Conservation (phyloP, 2,329 filamentous ascomycete genomes). For the Venturia effusa region DNA sequence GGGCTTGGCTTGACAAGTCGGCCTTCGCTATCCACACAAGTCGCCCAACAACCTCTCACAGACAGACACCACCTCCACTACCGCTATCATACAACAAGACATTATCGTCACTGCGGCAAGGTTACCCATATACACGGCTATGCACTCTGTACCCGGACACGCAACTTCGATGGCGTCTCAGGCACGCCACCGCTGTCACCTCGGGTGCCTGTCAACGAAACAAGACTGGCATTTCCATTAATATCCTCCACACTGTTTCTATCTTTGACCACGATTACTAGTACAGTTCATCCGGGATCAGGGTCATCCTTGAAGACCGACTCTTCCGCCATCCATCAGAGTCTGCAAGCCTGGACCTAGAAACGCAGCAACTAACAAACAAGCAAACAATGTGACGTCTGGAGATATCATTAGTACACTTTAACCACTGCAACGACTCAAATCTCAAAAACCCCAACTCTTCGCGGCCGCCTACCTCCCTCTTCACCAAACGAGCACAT, state of each 20-base stretch:
- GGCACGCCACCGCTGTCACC: not conserved
- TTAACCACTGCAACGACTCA: not conserved
- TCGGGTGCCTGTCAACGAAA: not conserved
- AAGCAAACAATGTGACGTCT: not conserved
- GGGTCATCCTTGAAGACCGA: not conserved
- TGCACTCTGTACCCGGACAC: not conserved
- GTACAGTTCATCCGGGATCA: not conserved
- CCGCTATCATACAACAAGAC: not conserved
- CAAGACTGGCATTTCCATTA: not conserved
- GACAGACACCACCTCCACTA: not conserved
- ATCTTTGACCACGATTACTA: not conserved
- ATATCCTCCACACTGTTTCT: not conserved
- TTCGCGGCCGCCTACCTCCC: no score
- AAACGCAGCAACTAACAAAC: not conserved
- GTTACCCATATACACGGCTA: not conserved
- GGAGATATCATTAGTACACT: not conserved
- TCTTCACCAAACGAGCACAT: not conserved
- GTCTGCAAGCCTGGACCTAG: not conserved
- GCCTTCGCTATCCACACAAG: not conserved
- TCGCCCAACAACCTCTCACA: not conserved
- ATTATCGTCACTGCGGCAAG: not conserved
- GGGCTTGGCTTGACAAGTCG: not conserved
- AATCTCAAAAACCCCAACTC: no score
- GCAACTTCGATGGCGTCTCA: not conserved
- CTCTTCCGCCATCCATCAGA: not conserved